Conservation (phyloP, 305 asterid species). For the Solanum aculeatissimum region DNA sequence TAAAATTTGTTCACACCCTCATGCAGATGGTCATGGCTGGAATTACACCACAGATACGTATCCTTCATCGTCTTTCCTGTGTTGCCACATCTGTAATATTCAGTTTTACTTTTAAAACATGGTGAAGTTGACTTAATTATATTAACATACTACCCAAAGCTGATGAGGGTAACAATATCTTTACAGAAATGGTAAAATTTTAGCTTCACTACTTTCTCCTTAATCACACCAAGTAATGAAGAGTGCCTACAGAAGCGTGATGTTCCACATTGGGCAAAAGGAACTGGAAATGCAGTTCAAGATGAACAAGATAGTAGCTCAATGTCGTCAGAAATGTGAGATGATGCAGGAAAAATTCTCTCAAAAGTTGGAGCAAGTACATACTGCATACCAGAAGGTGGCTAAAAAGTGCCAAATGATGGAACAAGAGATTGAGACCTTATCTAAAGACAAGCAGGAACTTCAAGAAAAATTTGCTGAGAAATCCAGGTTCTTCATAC, state of each 20-base stretch:
- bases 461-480: slow-evolving; percentile 88
- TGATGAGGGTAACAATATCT: not conserved
- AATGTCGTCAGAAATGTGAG: slow-evolving; percentile 84
- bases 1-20: slow-evolving; percentile 10
- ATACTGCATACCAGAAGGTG: slow-evolving; percentile 78
- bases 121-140: not conserved
- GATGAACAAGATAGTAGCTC: slow-evolving; percentile 66
- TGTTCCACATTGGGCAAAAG: slow-evolving; percentile 78
- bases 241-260: slow-evolving; percentile 63
- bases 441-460: slow-evolving; percentile 79
- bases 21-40: slow-evolving; percentile 86
- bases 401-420: slow-evolving; percentile 72
- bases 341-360: slow-evolving; percentile 76
- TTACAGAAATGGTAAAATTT: not conserved
- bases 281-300: slow-evolving; percentile 86
- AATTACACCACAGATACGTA: slow-evolving; percentile 79
- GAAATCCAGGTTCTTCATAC: slow-evolving; percentile 57
- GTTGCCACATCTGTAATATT: not conserved
- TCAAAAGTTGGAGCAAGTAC: slow-evolving; percentile 80
- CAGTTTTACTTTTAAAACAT: not conserved
- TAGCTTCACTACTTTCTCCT: slow-evolving; percentile 16
- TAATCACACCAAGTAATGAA: slow-evolving; percentile 52
- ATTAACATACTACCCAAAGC: not conserved
- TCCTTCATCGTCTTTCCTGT: slow-evolving; percentile 26
- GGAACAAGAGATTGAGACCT: slow-evolving; percentile 76